Conservation (phyloP, 768 basidiomycete genomes). For the Rhodotorula toruloides region DNA sequence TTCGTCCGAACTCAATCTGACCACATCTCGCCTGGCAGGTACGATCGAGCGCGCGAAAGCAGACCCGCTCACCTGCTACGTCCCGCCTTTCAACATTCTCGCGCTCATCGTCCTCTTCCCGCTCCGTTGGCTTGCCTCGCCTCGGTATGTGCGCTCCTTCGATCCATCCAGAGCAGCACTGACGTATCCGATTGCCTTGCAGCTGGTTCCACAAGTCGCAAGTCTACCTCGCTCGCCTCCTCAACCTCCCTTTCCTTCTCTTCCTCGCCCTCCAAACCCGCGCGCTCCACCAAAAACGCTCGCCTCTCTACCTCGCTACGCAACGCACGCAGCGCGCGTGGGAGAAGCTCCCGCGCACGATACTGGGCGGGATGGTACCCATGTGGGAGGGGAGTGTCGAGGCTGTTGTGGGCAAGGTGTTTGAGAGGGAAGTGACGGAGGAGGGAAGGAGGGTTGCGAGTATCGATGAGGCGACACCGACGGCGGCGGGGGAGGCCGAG, state of each 20-base stretch:
- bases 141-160: constrained; percentile 53
- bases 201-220: constrained; percentile 25
- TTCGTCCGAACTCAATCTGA: neutral
- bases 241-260: constrained; percentile 31
- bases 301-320: neutral
- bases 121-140: constrained; percentile 70
- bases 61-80: constrained; percentile 46
- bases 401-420: constrained; percentile 3
- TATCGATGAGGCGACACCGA: neutral
- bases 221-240: constrained; percentile 17
- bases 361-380: neutral
- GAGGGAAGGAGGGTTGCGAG: neutral
- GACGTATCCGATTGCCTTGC: neutral
- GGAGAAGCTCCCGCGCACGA: neutral
- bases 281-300: neutral
- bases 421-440: constrained; percentile 4
- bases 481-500: neutral
- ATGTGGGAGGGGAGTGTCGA: constrained; percentile 11
- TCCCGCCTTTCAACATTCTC: constrained; percentile 83
- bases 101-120: constrained; percentile 84
- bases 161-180: too few relatives aligned
- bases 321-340: neutral
- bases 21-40: neutral
- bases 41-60: constrained; percentile 77
- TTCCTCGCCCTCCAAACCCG: constrained; percentile 24